Base-by-base conservation (phyloP, 2,329 filamentous ascomycete genomes). In the Microcyclosporella mali region DNA sequence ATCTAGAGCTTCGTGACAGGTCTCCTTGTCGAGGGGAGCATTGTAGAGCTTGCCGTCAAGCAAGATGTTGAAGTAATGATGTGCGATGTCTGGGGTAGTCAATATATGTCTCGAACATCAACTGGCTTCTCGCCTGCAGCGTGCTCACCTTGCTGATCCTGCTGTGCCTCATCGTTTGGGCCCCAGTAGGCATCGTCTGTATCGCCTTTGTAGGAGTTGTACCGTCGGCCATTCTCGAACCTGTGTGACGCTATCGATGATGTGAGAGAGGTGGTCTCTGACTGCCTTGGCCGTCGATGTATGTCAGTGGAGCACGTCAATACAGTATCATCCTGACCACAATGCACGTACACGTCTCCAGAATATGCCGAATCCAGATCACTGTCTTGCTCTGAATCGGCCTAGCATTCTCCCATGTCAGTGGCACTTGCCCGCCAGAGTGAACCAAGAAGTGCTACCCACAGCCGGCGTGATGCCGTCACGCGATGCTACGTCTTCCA, bases 1-100 rank as follows among this genome's bases (percentile, higher is more conserved):
- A 51, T 74, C 71, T 0, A 74, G 57, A 4, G 66, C 40, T 53
- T 12, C 43, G 40, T 27, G 36, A 33, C 3, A 52, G 54, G 2
- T 41, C 14, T 39, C 37, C 12, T 47, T 32, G 12, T 39, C 41
- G 30, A 59, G 43, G 3, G 58, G 57, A 8, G 58, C 55, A 8
- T 59, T 52, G 44, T 53, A 55, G n/a, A 62, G 47, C n/a, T 47
- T 45, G 15, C 52, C 56, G 33, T 55, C 45, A 2, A 62, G 49
- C 0, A 60, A 56, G 35, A 67, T 41, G 18, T 58, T 44, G 55
- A 62, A n/a, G n/a, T n/a, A n/a, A n/a, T n/a, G n/a, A n/a, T n/a
- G n/a, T n/a, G n/a, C n/a, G n/a, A n/a, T n/a, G n/a, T n/a, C n/a
- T n/a, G n/a, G n/a, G n/a, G n/a, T n/a, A n/a, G n/a, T n/a, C n/a